A percentile compares a stretch with the other conserved stretches of the same genome.
Conservation (phyloP, 345 rosid genomes). For the Toxicodendron radicans region DNA sequence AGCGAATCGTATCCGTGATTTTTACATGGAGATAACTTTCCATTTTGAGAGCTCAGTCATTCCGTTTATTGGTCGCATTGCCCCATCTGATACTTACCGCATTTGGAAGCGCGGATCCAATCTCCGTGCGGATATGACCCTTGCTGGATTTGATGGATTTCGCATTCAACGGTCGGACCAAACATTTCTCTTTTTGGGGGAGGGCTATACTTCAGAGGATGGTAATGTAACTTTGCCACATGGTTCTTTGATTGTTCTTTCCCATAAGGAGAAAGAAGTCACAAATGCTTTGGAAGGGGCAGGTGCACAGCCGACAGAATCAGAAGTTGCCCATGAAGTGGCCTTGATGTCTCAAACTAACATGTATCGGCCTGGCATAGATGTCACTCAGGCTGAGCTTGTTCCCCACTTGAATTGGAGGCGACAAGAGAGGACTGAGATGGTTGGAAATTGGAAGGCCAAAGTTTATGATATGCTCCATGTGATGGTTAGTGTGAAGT, state of each 20-base stretch:
- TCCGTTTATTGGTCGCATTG: conserved; percentile 94
- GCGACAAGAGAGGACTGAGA: conserved; percentile 93
- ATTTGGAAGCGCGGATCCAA: conserved; percentile 98
- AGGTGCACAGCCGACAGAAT: conserved; percentile 87
- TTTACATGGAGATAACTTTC: conserved; percentile 97
- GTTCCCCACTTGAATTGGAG: conserved; percentile 94
- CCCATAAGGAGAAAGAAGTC: conserved; percentile 93
- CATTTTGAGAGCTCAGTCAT: conserved; percentile 98
- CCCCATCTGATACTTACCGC: conserved; percentile 97
- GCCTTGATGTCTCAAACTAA: conserved; percentile 95
- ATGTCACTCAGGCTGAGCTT: conserved; percentile 96
- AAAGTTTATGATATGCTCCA: conserved; percentile 95
- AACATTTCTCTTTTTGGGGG: conserved; percentile 87
- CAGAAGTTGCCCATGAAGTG: conserved; percentile 94
- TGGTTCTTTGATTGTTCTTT: conserved; percentile 86
- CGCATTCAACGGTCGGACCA: conserved; percentile 93
- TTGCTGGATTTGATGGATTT: conserved; percentile 98
- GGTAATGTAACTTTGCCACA: conserved; percentile 59
- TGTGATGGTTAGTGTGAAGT: conserved; percentile 96
- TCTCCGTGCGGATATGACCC: conserved; percentile 98
- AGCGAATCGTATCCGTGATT: conserved; percentile 79
- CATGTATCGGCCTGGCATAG: conserved; percentile 99
- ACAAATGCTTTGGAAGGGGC: conserved; percentile 98
- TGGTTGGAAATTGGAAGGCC: conserved; percentile 96
- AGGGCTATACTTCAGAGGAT: conserved; percentile 77